phyloP scores from a whole-genome alignment of 108 stramenopile genomes.

The Cyclotella distinguenda region DNA sequence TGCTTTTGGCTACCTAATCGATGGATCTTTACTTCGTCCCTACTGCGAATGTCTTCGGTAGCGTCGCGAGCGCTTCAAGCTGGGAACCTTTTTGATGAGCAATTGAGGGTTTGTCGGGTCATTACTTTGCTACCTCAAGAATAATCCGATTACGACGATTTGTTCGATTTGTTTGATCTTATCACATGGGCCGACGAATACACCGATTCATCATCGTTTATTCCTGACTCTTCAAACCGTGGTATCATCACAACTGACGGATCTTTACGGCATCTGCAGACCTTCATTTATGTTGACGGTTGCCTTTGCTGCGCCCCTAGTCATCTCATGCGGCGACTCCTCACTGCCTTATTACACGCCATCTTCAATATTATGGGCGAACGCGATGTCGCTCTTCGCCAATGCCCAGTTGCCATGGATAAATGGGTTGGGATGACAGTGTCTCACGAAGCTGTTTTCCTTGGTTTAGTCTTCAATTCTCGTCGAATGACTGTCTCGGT shows the following conservation, averaged over 20 bases:
- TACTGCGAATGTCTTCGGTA: slow-evolving; percentile 9
- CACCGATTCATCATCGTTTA: too few relatives aligned
- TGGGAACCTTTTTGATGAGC: slow-evolving; percentile 7
- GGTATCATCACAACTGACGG: too few relatives aligned
- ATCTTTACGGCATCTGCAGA: too few relatives aligned
- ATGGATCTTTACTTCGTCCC: not conserved
- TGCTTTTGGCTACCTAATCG: not conserved
- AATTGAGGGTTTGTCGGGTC: not conserved
- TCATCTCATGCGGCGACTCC: not conserved
- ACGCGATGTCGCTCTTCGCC: not conserved
- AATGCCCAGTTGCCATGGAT: slow-evolving; percentile 13
- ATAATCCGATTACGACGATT: too few relatives aligned
- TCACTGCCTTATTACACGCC: slow-evolving; percentile 12
- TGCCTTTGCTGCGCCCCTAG: not conserved
- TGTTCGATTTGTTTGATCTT: too few relatives aligned
- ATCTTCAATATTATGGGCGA: slow-evolving; percentile 7
- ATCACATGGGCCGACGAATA: too few relatives aligned
- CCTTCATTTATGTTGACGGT: slow-evolving; percentile 13
- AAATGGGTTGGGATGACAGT: slow-evolving; percentile 5
- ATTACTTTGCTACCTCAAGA: not conserved
- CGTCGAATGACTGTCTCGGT: slow-evolving; percentile 5
- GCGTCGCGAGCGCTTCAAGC: not conserved
- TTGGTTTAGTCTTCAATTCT: not conserved
- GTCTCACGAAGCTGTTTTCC: not conserved
- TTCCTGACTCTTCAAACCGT: too few relatives aligned